These are phyloP conservation scores for Colletotrichum spinosum DNA, from an alignment of 2,329 filamentous ascomycete genomes.

Conservation along the genomic window DNA sequence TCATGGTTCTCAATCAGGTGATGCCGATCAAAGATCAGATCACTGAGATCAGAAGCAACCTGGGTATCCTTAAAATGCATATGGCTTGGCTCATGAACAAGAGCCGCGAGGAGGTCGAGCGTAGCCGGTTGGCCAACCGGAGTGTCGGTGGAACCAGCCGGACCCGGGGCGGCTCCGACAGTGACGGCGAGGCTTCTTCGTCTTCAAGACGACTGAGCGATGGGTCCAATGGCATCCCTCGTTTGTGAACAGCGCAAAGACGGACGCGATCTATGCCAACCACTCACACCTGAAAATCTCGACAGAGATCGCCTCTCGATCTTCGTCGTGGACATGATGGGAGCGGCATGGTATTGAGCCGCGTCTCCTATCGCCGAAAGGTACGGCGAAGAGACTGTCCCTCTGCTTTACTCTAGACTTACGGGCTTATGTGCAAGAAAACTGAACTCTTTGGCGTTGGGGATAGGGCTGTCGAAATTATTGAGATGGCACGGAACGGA, in stretches of 20 bases:
- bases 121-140: slow-evolving; percentile 45
- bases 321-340: no score
- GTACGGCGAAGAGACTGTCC: no score
- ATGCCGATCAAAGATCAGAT: slow-evolving; percentile 72
- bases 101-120: slow-evolving; percentile 57
- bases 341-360: no score
- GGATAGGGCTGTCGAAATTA: slow-evolving; percentile 2
- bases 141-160: slow-evolving; percentile 40
- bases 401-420: not conserved
- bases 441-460: slow-evolving; percentile 20
- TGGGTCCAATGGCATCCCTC: slow-evolving; percentile 48
- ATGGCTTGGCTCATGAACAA: slow-evolving; percentile 69
- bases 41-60: slow-evolving; percentile 67
- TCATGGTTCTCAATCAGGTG: slow-evolving; percentile 71
- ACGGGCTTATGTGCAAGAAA: slow-evolving; percentile 5
- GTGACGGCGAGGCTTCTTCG: slow-evolving; percentile 37
- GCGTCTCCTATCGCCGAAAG: no score
- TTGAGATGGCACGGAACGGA: slow-evolving; percentile 28
- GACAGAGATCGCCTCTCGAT: no score
- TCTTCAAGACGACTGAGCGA: slow-evolving; percentile 45
- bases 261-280: no score
- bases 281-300: no score
- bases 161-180: slow-evolving; percentile 42
- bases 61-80: slow-evolving; percentile 70
- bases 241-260: slow-evolving; percentile 43